Percentiles rank a stretch among this genome's conserved stretches.
phyloP scores from a whole-genome alignment of 768 basidiomycete species.

The Melanogaster broomeanus region DNA sequence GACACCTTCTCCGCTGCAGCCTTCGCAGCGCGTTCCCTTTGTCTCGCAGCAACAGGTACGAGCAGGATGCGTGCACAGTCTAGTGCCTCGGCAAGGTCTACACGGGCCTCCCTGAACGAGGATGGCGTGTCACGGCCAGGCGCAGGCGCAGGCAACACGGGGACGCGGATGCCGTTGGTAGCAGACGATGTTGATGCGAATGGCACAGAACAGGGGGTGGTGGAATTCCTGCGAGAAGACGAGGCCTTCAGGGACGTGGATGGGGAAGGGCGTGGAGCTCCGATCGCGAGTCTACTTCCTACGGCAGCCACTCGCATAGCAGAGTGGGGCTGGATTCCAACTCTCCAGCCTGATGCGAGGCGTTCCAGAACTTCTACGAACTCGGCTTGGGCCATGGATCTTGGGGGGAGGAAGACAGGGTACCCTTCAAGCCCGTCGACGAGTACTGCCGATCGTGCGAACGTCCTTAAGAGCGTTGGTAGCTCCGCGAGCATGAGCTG shows the following conservation, averaged over 20 bases:
- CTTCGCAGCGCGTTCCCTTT: slow-evolving; percentile 58
- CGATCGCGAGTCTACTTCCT: slow-evolving; percentile 46
- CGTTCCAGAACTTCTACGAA: slow-evolving; percentile 85
- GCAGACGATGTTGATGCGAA: slow-evolving; percentile 26
- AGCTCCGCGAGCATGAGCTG: slow-evolving; percentile 81
- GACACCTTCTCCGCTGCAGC: slow-evolving; percentile 49
- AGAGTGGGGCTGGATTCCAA: slow-evolving; percentile 63
- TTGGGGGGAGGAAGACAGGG: slow-evolving; percentile 83
- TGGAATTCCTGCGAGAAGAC: slow-evolving; percentile 22
- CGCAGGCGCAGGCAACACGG: slow-evolving; percentile 22
- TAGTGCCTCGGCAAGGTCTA: slow-evolving; percentile 55
- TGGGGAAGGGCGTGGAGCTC: slow-evolving; percentile 32
- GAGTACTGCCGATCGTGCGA: slow-evolving; percentile 63
- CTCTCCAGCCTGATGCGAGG: slow-evolving; percentile 73
- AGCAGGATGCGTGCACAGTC: slow-evolving; percentile 74
- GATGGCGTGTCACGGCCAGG: slow-evolving; percentile 23
- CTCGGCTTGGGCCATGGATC: slow-evolving; percentile 90
- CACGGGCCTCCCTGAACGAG: slow-evolving; percentile 17
- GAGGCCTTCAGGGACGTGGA: slow-evolving; percentile 24
- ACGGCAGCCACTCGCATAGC: slow-evolving; percentile 33
- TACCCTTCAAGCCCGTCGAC: slow-evolving; percentile 87
- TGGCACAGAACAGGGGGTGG: slow-evolving; percentile 12
- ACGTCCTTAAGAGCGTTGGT: slow-evolving; percentile 57
- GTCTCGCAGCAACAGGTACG: slow-evolving; percentile 66
- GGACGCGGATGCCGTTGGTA: slow-evolving; percentile 11